Evolutionary conservation across 116 monocot genomes (phyloP).

Genomic region (Zostera marina): DNA sequence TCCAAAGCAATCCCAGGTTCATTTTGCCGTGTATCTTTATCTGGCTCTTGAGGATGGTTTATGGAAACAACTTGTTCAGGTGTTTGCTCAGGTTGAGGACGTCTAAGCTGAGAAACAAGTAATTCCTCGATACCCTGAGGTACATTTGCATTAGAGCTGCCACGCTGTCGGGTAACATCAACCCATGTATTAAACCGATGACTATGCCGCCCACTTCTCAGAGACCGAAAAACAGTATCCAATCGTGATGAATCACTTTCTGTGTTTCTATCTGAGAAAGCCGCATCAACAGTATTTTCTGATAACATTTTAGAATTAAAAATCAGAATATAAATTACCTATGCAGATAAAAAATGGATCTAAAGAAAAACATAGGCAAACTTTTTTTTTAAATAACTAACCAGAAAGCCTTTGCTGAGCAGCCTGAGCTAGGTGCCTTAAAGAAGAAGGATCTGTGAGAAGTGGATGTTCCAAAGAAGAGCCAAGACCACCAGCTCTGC

Average conservation of each 20-base stretch:
- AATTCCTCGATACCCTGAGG: slow-evolving; percentile 93
- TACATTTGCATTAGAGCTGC: slow-evolving; percentile 41
- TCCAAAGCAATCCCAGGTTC: slow-evolving; percentile 22
- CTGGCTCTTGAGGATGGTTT: slow-evolving; percentile 23
- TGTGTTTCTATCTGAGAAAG: slow-evolving; percentile 67
- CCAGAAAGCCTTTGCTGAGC: slow-evolving; percentile 64
- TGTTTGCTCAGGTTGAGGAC: slow-evolving; percentile 46
- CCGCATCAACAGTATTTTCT: slow-evolving; percentile 82
- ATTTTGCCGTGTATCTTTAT: slow-evolving; percentile 29
- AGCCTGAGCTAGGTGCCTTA: slow-evolving; percentile 29
- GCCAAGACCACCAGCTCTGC: slow-evolving; percentile 56
- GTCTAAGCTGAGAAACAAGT: slow-evolving; percentile 68
- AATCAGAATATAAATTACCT: no score
- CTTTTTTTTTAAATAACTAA: slow-evolving; percentile 1
- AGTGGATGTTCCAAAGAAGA: slow-evolving; percentile 60
- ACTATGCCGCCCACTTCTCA: slow-evolving; percentile 58
- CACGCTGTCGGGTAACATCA: slow-evolving; percentile 56
- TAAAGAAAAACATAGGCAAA: no score
- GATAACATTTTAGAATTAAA: slow-evolving; percentile 6
- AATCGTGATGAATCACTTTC: slow-evolving; percentile 58
- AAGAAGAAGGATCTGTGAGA: slow-evolving; percentile 64
- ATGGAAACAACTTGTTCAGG: slow-evolving; percentile 26
- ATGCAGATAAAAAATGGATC: no score
- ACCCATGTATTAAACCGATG: slow-evolving; percentile 92
- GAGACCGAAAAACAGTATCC: slow-evolving; percentile 79